phyloP scores from a whole-genome alignment of 352 stramenopile genomes.

The Globisporangium splendens region DNA sequence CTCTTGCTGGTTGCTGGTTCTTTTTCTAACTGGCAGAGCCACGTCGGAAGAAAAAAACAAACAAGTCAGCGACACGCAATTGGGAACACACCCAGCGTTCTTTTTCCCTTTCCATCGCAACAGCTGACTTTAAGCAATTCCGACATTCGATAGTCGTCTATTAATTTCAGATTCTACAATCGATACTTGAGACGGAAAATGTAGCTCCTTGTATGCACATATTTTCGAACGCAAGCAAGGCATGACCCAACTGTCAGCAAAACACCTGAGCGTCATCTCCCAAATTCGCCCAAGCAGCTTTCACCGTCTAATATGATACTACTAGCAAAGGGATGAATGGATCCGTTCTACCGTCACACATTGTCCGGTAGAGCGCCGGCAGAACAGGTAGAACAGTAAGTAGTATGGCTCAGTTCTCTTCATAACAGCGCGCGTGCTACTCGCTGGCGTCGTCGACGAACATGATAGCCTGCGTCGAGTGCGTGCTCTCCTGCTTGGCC shows the following conservation, averaged over 20 bases:
- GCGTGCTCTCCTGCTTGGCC: conserved; percentile 26
- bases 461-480: conserved; percentile 52
- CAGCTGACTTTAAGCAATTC: not conserved
- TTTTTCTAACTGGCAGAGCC: not conserved
- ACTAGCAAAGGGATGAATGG: no score
- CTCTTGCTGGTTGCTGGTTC: conserved; percentile 1
- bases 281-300: conserved; percentile 1
- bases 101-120: no score
- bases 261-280: conserved; percentile 6
- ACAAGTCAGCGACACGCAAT: no score
- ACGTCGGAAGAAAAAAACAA: no score
- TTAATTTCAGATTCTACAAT: not conserved
- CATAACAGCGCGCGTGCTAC: conserved; percentile 17
- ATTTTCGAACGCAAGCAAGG: not conserved
- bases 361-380: no score
- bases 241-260: conserved; percentile 7
- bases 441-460: conserved; percentile 76
- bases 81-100: no score
- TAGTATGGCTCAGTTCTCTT: not conserved
- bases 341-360: no score
- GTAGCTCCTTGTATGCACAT: not conserved
- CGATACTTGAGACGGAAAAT: not conserved
- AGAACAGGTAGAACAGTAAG: no score
- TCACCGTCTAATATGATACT: no score
- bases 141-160: not conserved